Evolutionary conservation across 768 basidiomycete species (phyloP).

Genomic region (Pholiota microspora): DNA sequence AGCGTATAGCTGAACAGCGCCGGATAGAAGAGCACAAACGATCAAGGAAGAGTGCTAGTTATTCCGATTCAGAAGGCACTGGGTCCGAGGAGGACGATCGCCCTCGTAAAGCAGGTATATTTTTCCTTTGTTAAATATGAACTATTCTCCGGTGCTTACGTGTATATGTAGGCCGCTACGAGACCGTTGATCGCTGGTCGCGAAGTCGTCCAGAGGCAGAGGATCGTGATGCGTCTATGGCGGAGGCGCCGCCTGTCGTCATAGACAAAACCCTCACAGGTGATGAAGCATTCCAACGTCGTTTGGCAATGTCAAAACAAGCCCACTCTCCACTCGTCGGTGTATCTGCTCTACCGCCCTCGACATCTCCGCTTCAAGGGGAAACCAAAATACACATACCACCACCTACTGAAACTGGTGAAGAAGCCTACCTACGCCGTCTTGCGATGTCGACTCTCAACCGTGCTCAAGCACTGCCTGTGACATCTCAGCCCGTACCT

Average conservation of each 20-base stretch:
- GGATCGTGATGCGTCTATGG: slow-evolving; percentile 12
- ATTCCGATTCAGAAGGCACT: slow-evolving; percentile 65
- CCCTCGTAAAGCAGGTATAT: slow-evolving; percentile 65
- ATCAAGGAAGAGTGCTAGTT: slow-evolving; percentile 51
- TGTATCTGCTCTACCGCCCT: slow-evolving; percentile 12
- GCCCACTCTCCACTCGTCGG: slow-evolving; percentile 23
- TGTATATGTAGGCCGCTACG: slow-evolving; percentile 41
- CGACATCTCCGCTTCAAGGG: slow-evolving; percentile 10
- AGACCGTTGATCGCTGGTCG: slow-evolving; percentile 52
- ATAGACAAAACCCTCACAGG: slow-evolving; percentile 54
- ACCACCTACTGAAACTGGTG: slow-evolving; percentile 46
- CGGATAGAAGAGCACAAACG: slow-evolving; percentile 59
- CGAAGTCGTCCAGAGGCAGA: slow-evolving; percentile 43
- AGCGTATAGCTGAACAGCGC: slow-evolving; percentile 59
- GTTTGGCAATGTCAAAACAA: slow-evolving; percentile 60
- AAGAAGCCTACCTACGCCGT: slow-evolving; percentile 67
- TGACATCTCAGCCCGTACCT: slow-evolving; percentile 12
- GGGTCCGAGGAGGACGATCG: slow-evolving; percentile 67
- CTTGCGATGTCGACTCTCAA: slow-evolving; percentile 51
- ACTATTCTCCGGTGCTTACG: neutral
- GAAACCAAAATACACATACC: slow-evolving; percentile 15
- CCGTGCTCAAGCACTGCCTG: slow-evolving; percentile 22
- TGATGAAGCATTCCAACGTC: slow-evolving; percentile 79
- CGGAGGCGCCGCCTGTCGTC: slow-evolving; percentile 30
- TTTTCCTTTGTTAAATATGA: slow-evolving; percentile 1